Percentiles rank a stretch among this genome's conserved stretches.
Conservation (phyloP, 2,329 filamentous ascomycete species). For the Fusarium dimerum region DNA sequence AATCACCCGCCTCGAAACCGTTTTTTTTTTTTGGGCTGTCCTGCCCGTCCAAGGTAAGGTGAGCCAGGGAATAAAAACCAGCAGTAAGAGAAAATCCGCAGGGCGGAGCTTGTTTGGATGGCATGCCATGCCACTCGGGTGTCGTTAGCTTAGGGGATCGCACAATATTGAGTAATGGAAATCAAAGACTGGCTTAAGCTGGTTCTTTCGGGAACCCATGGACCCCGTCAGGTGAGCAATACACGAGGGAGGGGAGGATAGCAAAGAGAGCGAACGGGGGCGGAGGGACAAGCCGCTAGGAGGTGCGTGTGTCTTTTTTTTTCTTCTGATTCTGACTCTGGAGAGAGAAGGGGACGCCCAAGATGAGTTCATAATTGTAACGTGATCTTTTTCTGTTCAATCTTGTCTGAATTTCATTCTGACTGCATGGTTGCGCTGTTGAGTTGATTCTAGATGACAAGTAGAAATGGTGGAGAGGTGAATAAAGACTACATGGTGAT, state of each 20-base stretch:
- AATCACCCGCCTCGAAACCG: not conserved
- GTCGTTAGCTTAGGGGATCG: constrained; percentile 33
- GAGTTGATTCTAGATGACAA: too few relatives aligned
- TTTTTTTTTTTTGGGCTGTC: not conserved
- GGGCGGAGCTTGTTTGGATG: constrained; percentile 25
- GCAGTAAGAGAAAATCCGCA: not conserved
- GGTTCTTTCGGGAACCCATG: constrained; percentile 28
- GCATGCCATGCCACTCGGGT: constrained; percentile 11
- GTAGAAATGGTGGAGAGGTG: not conserved
- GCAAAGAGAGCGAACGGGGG: not conserved
- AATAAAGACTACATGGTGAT: not conserved
- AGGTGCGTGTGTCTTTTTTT: not conserved
- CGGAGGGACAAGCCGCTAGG: not conserved
- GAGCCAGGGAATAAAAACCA: not conserved
- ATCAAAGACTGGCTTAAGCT: constrained; percentile 36
- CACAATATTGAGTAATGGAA: constrained; percentile 52
- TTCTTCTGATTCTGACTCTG: too few relatives aligned
- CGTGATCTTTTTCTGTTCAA: too few relatives aligned
- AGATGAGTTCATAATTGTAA: too few relatives aligned
- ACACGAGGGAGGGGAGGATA: constrained; percentile 22
- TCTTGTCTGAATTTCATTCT: too few relatives aligned
- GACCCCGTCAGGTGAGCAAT: constrained; percentile 31
- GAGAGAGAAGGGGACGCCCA: too few relatives aligned
- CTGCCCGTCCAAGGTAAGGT: not conserved
- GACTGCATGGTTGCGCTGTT: too few relatives aligned